Evolutionary conservation across 2,329 filamentous ascomycete species (phyloP), one percentile per base, ranked within the genome.

Genomic region (Seiridium cupressi): DNA sequence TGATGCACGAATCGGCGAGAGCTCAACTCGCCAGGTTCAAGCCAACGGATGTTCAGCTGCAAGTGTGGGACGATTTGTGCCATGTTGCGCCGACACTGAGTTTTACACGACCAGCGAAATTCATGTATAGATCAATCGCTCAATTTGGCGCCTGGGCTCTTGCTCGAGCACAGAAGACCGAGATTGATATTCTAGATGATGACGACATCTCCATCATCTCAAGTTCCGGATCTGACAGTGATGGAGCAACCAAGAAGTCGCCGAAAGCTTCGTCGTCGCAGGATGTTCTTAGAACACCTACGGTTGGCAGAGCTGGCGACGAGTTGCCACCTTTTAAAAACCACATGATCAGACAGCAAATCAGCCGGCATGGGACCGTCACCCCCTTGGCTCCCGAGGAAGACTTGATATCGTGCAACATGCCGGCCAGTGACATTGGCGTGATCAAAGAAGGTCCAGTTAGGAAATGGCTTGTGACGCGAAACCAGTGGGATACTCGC

Each of bases 41-140:
- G 60, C 91, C 93, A 0, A 99, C 95, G 0, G 86, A 96, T 67
- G 94, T 98, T 0, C 93, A 97, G 71, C 82, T 99, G 2, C 95
- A 98, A 72, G 89, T 98, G 1, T 98, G 94, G 93, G 94, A 98
- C 60, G 91, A 97, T 68, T 79, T 98, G 3, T 98, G 95, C 69
- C 94, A 98, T 71, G 93, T 96, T 5, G 89, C 90, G 0, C 92
- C 94, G 1, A 97, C 93, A 0, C 81, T 98, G n/a, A 96, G 92
- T 68, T 98, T 97, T 73, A 98, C 94, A 0, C 85, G 89, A n/a
- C 95, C 95, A 0, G 95, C 94, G 51, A 98, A 98, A 73, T 91
- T 90, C 76, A 97, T 98, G 93, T 98, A 92, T 72, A 86, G 94
- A 53, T 91, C 92, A 1, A 87, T 97, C 57, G 91, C 95, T 0